phyloP scores from a whole-genome alignment of 495 filamentous ascomycete species.

The Aspergillus bertholletiae region DNA sequence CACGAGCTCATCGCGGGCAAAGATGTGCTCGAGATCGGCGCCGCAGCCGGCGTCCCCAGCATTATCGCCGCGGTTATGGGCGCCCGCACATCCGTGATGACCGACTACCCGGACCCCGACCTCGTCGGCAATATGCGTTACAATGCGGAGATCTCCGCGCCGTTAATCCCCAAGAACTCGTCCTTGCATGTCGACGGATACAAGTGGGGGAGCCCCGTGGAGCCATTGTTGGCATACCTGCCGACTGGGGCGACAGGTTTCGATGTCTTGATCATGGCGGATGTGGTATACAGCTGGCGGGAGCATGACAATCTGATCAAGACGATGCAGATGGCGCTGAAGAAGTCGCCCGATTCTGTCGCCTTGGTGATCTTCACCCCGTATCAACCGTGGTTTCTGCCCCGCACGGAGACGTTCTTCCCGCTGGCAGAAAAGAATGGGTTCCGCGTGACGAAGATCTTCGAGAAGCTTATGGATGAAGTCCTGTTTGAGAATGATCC shows the following conservation, averaged over 20 bases:
- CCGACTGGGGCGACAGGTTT: conserved; percentile 46
- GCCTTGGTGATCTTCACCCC: conserved; percentile 91
- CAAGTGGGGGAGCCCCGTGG: conserved; percentile 68
- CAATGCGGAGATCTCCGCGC: conserved; percentile 57
- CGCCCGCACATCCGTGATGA: conserved; percentile 69
- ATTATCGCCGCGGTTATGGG: conserved; percentile 71
- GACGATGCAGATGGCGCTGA: conserved; percentile 63
- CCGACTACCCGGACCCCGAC: conserved; percentile 84
- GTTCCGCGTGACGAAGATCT: conserved; percentile 69
- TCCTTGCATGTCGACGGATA: conserved; percentile 61
- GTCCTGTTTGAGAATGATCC: conserved; percentile 87
- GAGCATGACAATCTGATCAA: conserved; percentile 74
- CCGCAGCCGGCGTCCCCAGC: conserved; percentile 80
- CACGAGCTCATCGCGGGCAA: conserved; percentile 51
- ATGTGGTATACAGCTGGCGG: conserved; percentile 83
- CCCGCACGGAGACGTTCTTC: conserved; percentile 84
- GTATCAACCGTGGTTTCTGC: conserved; percentile 84
- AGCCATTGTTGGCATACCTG: conserved; percentile 50
- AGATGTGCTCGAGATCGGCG: conserved; percentile 82
- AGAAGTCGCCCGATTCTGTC: conserved; percentile 46
- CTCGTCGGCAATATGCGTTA: conserved; percentile 69
- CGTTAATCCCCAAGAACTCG: conserved; percentile 29
- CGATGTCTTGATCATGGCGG: conserved; percentile 79
- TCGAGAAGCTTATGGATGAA: conserved; percentile 75
- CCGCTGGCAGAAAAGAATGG: conserved; percentile 63